Evolutionary conservation across 2,329 filamentous ascomycete species (phyloP).

Genomic region (Coniochaeta pulveracea): DNA sequence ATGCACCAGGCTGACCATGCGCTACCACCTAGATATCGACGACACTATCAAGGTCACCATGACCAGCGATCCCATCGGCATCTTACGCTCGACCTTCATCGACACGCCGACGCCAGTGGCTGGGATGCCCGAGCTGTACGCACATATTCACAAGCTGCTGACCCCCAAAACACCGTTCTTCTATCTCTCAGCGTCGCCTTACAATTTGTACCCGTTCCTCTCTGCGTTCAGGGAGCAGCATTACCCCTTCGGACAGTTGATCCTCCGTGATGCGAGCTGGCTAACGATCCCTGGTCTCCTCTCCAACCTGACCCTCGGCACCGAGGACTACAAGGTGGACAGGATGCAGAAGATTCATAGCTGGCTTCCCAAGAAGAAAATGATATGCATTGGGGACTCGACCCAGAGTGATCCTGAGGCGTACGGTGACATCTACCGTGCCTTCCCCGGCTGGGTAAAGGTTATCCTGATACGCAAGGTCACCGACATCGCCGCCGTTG

Average conservation of each 20-base stretch:
- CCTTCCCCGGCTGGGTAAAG: conserved; percentile 64
- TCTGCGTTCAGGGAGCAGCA: conserved; percentile 57
- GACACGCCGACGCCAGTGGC: conserved; percentile 58
- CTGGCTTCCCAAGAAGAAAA: conserved; percentile 69
- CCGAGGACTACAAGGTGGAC: conserved; percentile 75
- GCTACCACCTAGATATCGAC: conserved; percentile 56
- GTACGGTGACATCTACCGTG: conserved; percentile 54
- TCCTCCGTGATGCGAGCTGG: conserved; percentile 79
- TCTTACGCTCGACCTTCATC: conserved; percentile 74
- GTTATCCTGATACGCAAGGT: conserved; percentile 82
- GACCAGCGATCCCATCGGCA: conserved; percentile 69
- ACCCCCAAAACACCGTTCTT: conserved; percentile 64
- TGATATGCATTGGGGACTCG: conserved; percentile 81
- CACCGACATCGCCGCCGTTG: conserved; percentile 55
- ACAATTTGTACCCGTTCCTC: conserved; percentile 87
- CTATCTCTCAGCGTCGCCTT: conserved; percentile 88
- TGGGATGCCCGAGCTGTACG: conserved; percentile 81
- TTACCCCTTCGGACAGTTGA: conserved; percentile 69
- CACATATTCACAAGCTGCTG: conserved; percentile 43
- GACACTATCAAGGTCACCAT: conserved; percentile 91
- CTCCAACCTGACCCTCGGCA: conserved; percentile 66
- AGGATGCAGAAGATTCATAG: conserved; percentile 66
- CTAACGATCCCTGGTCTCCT: conserved; percentile 74
- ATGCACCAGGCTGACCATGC: too few relatives aligned
- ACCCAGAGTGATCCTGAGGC: conserved; percentile 87